Percentiles rank a stretch among this genome's conserved stretches.
These are phyloP conservation scores for Candida albicans DNA, from an alignment of 1,139 yeast species.

Conservation along the genomic window DNA sequence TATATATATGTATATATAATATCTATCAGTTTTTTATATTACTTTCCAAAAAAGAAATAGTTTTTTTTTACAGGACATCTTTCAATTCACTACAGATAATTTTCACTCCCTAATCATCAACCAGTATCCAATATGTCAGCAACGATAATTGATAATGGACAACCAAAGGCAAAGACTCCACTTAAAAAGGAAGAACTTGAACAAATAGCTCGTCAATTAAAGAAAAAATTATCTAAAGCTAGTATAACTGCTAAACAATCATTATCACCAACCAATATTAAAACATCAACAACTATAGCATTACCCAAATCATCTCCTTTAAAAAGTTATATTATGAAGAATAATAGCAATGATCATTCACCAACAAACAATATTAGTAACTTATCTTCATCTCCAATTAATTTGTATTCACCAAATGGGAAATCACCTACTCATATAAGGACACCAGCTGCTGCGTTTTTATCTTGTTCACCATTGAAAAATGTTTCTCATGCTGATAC, in stretches of 20 bases:
- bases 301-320: conserved; percentile 32
- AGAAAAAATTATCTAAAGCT: conserved; percentile 45
- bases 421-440: conserved; percentile 45
- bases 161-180: conserved; percentile 29
- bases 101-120: background rate
- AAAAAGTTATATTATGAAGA: conserved; percentile 29
- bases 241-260: conserved; percentile 48
- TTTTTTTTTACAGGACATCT: too few species aligned
- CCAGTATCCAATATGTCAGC: background rate
- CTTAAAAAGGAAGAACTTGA: conserved; percentile 49
- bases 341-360: conserved; percentile 14
- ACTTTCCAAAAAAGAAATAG: too few species aligned
- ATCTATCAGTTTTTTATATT: too few species aligned
- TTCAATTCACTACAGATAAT: too few species aligned
- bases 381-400: conserved; percentile 33
- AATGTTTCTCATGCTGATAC: conserved; percentile 19
- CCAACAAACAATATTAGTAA: conserved; percentile 11
- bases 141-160: conserved; percentile 5
- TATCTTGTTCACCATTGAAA: conserved; percentile 37
- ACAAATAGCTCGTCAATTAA: conserved; percentile 46
- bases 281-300: conserved; percentile 6
- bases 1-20: too few species aligned
- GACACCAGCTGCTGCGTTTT: conserved; percentile 36
- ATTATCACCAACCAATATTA: conserved; percentile 26
- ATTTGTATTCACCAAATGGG: conserved; percentile 42